Evolutionary conservation across 768 basidiomycete species (phyloP), one percentile per base, ranked within the genome.

Genomic region (Termitomyces sp.): DNA sequence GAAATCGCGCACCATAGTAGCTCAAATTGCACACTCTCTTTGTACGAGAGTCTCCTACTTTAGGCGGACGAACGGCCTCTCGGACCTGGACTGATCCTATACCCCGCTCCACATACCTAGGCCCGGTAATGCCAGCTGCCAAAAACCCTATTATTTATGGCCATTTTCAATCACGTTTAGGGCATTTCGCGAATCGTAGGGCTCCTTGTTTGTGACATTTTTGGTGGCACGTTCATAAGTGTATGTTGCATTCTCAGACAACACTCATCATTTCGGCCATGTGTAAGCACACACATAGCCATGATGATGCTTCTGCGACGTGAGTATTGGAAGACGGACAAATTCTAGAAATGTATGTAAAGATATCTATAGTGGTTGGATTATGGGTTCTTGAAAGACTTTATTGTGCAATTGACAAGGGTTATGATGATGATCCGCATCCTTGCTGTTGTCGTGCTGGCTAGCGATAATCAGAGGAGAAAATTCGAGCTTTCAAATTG

Each of bases 261-360:
- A 45, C 40, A 17, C 17, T 45, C 26, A 38, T 52, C 54, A 35
- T 49, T 34, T 37, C 43, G 28, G 28, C 3, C 24, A 54, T 53
- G 43, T 56, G 51, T 41, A 40, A 54, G 30, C 40, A n/a, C 45
- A 21, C 40, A 55, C 43, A 53, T 26, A 53, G 46, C 46, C 46
- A 50, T 53, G 46, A 51, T 57, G 48, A 57, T 57, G 53, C 53
- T 53, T 44, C 28, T 30, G 51, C 46, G 50, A 51, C 51, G 37
- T 49, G 17, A 45, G 32, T 19, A 55, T 57, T 38, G 46, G 56
- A 55, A 58, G 40, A 34, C 42, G 45, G 48, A 38, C 49, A 48
- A 45, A 26, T 57, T 58, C 59, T 47, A 58, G 54, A 56, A 61
- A 61, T 51, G 51, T 47, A 47, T 47, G 30, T 57, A 53, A 54